A percentile compares a stretch with the other conserved stretches of the same genome.
phyloP scores from a whole-genome alignment of 1,284 basidiomycete species.

The Trichosporon inkin region DNA sequence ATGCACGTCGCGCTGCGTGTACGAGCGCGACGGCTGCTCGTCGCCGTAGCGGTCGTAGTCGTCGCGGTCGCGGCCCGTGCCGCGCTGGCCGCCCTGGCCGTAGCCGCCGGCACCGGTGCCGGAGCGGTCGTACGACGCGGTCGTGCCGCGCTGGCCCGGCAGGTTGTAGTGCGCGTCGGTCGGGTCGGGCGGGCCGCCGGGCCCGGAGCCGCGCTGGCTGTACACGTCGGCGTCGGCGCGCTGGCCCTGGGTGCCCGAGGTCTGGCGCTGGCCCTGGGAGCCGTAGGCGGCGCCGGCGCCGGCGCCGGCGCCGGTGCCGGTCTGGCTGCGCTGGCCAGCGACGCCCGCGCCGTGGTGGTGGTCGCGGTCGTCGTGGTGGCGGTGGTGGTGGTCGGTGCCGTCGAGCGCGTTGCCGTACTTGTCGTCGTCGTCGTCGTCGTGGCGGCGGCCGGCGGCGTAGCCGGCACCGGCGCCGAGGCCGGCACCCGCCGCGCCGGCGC shows the following conservation, averaged over 20 bases:
- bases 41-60: constrained; percentile 1
- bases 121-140: background rate
- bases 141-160: no score
- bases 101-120: background rate
- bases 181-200: no score
- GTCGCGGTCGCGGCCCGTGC: background rate
- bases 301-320: no score
- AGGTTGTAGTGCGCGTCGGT: no score
- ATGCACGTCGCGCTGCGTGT: background rate
- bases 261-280: no score
- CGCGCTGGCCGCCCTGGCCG: background rate
- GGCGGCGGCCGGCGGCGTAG: background rate
- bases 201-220: no score
- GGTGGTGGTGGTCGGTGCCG: constrained; percentile 2
- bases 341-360: background rate
- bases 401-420: constrained; percentile 7
- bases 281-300: no score
- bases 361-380: background rate
- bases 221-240: no score
- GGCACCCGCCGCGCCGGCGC: background rate
- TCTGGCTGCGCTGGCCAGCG: background rate
- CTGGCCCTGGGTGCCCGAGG: no score
- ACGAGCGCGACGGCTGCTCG: background rate
- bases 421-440: background rate
- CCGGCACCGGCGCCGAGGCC: background rate